Conservation (phyloP, 2,329 filamentous ascomycete species). For the Ceratocystis lukuohia region DNA sequence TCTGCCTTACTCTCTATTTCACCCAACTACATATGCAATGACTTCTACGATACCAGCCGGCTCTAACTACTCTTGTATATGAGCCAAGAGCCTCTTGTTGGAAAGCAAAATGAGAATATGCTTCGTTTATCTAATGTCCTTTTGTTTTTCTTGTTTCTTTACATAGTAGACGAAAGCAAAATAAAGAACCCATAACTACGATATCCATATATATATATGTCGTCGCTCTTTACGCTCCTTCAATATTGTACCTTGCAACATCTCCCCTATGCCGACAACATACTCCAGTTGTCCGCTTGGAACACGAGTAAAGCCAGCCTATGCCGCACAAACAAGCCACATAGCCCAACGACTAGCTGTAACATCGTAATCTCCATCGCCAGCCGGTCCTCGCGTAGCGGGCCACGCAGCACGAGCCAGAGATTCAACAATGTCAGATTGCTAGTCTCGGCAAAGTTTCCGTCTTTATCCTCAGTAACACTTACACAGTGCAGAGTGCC, state of each 20-base stretch:
- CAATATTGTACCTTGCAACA: not conserved
- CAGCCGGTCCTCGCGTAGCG: slow-evolving; percentile 73
- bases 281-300: slow-evolving; percentile 59
- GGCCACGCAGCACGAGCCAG: slow-evolving; percentile 91
- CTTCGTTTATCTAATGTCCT: not conserved
- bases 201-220: not conserved
- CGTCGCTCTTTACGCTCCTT: too few species aligned
- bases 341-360: slow-evolving; percentile 62
- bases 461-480: slow-evolving; percentile 52
- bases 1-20: not conserved
- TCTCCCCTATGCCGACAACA: slow-evolving; percentile 4
- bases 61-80: not conserved
- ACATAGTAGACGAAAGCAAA: not conserved
- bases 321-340: slow-evolving; percentile 76
- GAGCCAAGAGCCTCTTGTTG: not conserved
- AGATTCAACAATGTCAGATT: slow-evolving; percentile 92
- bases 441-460: slow-evolving; percentile 61
- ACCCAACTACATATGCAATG: slow-evolving; percentile 3
- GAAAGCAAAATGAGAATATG: not conserved
- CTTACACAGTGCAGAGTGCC: slow-evolving; percentile 54
- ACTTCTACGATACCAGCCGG: not conserved
- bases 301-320: slow-evolving; percentile 78
- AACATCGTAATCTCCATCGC: slow-evolving; percentile 67
- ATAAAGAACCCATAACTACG: not conserved
- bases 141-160: slow-evolving; percentile 1